These are phyloP conservation scores for Linnemannia exigua DNA, from an alignment of 192 early-diverging fungal genomes.

Conservation along the genomic window DNA sequence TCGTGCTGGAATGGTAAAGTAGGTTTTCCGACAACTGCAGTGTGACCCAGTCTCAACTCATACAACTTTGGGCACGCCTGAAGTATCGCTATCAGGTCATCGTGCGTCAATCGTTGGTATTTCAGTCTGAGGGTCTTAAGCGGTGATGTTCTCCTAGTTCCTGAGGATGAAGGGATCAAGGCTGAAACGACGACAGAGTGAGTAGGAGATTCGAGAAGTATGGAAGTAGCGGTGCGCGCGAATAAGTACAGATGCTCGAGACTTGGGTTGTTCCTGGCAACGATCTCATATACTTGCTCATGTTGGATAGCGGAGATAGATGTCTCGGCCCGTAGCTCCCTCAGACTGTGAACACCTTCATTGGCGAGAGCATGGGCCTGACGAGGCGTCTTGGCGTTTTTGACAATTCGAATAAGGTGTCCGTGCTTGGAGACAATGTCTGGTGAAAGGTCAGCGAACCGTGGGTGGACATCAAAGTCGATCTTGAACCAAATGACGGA, in stretches of 20 bases:
- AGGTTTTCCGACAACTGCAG: background rate
- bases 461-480: background rate
- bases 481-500: background rate
- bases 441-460: background rate
- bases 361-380: background rate
- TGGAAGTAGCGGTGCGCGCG: background rate
- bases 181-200: background rate
- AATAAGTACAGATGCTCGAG: background rate
- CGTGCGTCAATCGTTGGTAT: background rate
- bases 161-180: background rate
- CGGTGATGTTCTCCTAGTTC: background rate
- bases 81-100: background rate
- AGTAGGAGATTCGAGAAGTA: background rate
- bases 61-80: background rate
- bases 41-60: background rate
- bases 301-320: background rate
- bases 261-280: background rate
- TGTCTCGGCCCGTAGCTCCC: background rate
- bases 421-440: background rate
- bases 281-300: background rate
- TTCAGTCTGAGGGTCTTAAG: background rate
- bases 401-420: background rate
- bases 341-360: background rate
- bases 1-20: background rate
- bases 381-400: background rate